Evolutionary conservation across 148 eudicot genomes (phyloP).

Genomic region (Silene uniflora): DNA sequence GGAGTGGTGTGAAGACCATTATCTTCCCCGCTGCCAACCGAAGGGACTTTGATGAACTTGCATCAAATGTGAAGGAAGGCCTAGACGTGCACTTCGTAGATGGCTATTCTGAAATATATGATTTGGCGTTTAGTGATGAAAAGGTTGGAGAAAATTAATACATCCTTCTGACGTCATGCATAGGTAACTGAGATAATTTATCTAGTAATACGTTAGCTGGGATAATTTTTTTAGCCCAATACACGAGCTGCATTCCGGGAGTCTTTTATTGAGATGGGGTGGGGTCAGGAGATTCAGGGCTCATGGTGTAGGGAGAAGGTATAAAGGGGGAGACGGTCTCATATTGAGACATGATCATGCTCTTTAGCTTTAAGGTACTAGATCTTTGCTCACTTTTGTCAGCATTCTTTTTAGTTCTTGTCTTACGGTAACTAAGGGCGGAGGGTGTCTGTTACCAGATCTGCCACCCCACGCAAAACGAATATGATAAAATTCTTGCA

Average conservation of each 20-base stretch:
- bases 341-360: constrained; percentile 2
- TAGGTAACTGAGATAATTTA: background rate
- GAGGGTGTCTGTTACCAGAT: background rate
- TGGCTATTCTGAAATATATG: constrained; percentile 66
- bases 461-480: background rate
- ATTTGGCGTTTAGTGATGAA: constrained; percentile 56
- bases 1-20: constrained; percentile 85
- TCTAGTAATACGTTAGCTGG: background rate
- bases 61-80: constrained; percentile 86
- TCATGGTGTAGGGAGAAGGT: background rate
- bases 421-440: background rate
- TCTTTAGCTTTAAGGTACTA: constrained; percentile 11
- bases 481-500: background rate
- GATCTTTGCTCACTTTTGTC: background rate
- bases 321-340: constrained; percentile 1
- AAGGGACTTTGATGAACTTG: constrained; percentile 90
- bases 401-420: constrained; percentile 9
- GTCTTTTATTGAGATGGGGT: background rate
- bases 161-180: background rate
- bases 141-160: constrained; percentile 10
- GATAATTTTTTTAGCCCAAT: background rate
- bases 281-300: background rate
- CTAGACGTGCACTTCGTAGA: constrained; percentile 97
- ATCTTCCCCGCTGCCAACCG: constrained; percentile 87
- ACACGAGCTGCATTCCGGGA: background rate